Evolutionary conservation across 805 yeast species (phyloP).

Genomic region (Suhomyces vadensis): DNA sequence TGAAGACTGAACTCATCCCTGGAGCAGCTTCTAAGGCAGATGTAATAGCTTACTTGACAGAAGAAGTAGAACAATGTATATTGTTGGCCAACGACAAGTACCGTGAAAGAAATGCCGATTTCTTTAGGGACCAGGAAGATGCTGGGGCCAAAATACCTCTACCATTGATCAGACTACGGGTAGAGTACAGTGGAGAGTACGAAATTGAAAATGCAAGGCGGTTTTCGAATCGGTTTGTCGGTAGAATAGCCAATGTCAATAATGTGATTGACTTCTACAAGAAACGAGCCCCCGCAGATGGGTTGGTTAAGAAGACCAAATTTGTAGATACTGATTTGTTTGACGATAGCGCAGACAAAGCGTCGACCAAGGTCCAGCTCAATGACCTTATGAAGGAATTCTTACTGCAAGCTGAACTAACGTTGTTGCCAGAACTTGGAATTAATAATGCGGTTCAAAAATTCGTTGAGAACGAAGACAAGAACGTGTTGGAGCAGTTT

Average conservation of each 20-base stretch:
- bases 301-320: conserved; percentile 15
- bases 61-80: conserved; percentile 68
- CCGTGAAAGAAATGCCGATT: conserved; percentile 33
- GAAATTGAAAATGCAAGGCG: conserved; percentile 90
- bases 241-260: conserved; percentile 86
- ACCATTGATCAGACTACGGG: conserved; percentile 79
- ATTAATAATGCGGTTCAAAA: conserved; percentile 69
- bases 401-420: conserved; percentile 61
- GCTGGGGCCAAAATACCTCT: conserved; percentile 47
- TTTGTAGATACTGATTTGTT: conserved; percentile 16
- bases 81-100: conserved; percentile 55
- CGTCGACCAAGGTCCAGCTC: conserved; percentile 45
- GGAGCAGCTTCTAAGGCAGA: conserved; percentile 60
- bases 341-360: conserved; percentile 13
- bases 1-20: conserved; percentile 55
- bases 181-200: conserved; percentile 87
- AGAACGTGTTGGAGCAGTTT: conserved; percentile 63
- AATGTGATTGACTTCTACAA: conserved; percentile 75
- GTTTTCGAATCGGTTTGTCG: conserved; percentile 87
- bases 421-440: conserved; percentile 73
- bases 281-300: conserved; percentile 31
- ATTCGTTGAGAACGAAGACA: conserved; percentile 83
- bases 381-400: conserved; percentile 64
- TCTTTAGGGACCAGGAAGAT: conserved; percentile 19
- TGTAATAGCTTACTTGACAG: conserved; percentile 58